These are phyloP conservation scores for Ceratocystis eucalypticola DNA, from an alignment of 2,329 filamentous ascomycete species.

Conservation along the genomic window DNA sequence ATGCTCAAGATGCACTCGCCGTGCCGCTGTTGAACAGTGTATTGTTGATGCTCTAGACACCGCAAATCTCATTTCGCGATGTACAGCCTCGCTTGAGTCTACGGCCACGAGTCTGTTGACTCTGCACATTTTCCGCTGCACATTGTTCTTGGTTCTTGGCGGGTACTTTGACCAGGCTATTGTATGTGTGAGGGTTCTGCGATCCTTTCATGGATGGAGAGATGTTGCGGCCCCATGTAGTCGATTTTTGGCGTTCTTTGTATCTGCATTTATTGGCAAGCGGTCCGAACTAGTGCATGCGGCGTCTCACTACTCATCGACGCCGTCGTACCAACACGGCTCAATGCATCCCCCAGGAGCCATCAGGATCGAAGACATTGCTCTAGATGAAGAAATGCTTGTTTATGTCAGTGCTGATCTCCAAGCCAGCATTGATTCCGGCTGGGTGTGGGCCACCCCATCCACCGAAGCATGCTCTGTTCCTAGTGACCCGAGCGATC, in stretches of 20 bases:
- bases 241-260: constrained; percentile 68
- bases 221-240: constrained; percentile 68
- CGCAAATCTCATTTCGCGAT: constrained; percentile 57
- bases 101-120: constrained; percentile 63
- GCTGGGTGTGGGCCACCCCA: constrained; percentile 59
- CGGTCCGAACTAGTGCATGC: constrained; percentile 30
- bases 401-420: constrained; percentile 77
- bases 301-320: not conserved
- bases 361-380: constrained; percentile 28
- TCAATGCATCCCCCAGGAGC: not conserved
- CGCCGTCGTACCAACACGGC: constrained; percentile 13
- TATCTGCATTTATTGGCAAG: constrained; percentile 49
- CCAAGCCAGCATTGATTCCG: constrained; percentile 48
- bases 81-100: constrained; percentile 45
- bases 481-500: constrained; percentile 21
- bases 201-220: constrained; percentile 55
- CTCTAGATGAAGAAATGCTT: constrained; percentile 71
- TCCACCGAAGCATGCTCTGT: constrained; percentile 19
- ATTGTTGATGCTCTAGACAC: constrained; percentile 64
- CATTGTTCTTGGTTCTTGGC: constrained; percentile 63
- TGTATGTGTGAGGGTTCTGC: constrained; percentile 57
- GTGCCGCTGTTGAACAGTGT: constrained; percentile 64
- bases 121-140: constrained; percentile 75
- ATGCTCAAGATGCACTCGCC: constrained; percentile 51
- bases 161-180: constrained; percentile 60